Conservation (phyloP, 768 basidiomycete genomes). For the Mycena chlorophos region DNA sequence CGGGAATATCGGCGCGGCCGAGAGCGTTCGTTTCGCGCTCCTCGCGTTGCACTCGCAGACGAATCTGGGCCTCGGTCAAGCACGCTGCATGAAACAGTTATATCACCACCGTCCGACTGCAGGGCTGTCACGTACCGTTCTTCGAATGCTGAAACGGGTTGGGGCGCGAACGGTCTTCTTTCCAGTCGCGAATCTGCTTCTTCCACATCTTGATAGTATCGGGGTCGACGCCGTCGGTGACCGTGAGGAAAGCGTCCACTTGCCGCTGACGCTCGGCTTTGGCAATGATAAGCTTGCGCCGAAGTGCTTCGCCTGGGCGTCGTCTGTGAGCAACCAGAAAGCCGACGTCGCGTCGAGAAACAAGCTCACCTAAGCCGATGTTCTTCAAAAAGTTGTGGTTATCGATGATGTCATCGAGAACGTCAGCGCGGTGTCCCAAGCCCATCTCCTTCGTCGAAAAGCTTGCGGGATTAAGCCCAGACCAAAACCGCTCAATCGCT, state of each 20-base stretch:
- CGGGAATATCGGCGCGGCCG: not conserved
- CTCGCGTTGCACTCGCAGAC: not conserved
- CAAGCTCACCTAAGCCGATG: slow-evolving; percentile 2
- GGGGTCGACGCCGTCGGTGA: not conserved
- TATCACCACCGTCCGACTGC: not conserved
- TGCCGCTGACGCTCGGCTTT: not conserved
- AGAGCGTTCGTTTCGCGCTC: not conserved
- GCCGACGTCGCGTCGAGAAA: not conserved
- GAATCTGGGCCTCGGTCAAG: not conserved
- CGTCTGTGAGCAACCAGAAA: not conserved
- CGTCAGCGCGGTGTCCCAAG: not conserved
- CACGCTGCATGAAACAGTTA: not conserved
- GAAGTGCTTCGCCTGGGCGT: not conserved
- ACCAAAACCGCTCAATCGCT: slow-evolving; percentile 31
- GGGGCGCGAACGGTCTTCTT: not conserved
- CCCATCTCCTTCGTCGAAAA: slow-evolving; percentile 26
- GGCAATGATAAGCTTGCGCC: not conserved
- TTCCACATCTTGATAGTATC: not conserved
- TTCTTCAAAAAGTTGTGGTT: slow-evolving; percentile 5
- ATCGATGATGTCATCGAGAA: not conserved
- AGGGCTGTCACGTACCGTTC: not conserved
- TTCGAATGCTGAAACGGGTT: not conserved
- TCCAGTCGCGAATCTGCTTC: not conserved
- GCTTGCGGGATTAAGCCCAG: slow-evolving; percentile 21
- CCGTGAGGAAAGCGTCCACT: not conserved